Base-by-base conservation (phyloP, 331 rosid genomes). In the Erythrophleum ivorense region DNA sequence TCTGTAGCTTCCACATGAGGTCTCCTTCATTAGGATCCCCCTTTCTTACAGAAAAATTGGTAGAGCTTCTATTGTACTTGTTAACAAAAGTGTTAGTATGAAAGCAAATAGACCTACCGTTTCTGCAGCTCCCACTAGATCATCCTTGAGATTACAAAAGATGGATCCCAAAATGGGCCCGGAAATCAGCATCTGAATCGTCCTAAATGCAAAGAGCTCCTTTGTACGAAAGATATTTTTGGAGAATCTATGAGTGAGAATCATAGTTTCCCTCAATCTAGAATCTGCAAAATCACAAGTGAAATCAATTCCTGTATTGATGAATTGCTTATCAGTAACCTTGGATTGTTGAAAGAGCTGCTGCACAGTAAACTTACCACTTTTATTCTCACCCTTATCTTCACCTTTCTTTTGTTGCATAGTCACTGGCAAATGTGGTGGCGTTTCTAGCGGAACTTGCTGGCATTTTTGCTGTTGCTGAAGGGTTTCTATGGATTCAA, bases 91-190 rank as follows among this genome's bases (percentile, higher is more conserved):
- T 1, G 94, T 90, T 69, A 91, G 58, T 40, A 88, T 87, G 84
- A 93, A 93, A 9, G 97, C 96, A 83, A 91, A 93, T 12, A 93
- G 87, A 14, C 97, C 97, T 2, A 93, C 91, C 88, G 88, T 84
- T 89, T 90, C 96, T 81, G 50, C 87, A 21, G 91, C 96, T 65
- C 96, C 97, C 1, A 52, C 72, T 49, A 90, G 31, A 69, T 88
- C 91, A 68, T 83, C 91, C 64, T 89, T 88, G 18, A 93, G 91
- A 81, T 91, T 83, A 62, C 90, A 85, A 24, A 93, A 93, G 76
- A 91, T 87, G 5, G 97, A 93, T 14, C 94, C 94, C 19, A 90
- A 77, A 60, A 93, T 94, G 5, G 90, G 71, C 12, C 97, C 97
- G 0, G 91, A 86, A 18, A 86, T 21, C 72, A 91, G 75, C 97